Evolutionary conservation across 23 red algal genomes (phyloP).

Genomic region (Cyanidium caldarium): DNA sequence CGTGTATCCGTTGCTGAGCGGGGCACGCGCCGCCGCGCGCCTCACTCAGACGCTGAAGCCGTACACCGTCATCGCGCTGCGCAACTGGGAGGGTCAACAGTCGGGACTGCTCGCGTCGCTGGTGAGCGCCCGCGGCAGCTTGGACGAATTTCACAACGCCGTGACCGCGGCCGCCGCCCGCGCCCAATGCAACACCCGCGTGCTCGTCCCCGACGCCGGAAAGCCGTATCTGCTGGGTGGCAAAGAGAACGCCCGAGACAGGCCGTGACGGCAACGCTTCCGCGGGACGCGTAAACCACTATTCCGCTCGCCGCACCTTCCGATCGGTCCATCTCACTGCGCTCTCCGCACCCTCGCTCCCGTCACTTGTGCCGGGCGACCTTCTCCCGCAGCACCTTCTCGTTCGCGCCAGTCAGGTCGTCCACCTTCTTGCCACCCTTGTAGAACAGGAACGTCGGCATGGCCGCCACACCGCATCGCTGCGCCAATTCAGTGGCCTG

Average conservation of each 20-base stretch:
- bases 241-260: too few species aligned
- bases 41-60: background rate
- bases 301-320: too few species aligned
- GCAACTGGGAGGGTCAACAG: constrained; percentile 4
- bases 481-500: constrained; percentile 40
- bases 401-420: constrained; percentile 58
- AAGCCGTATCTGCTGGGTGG: too few species aligned
- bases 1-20: background rate
- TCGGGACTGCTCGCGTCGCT: background rate
- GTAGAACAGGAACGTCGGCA: constrained; percentile 90
- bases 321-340: too few species aligned
- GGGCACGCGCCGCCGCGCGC: background rate
- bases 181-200: too few species aligned
- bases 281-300: too few species aligned
- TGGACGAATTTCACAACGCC: background rate
- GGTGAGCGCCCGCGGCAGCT: background rate
- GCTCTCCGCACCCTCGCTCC: too few species aligned
- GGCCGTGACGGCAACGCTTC: too few species aligned
- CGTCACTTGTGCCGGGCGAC: constrained; percentile 19
- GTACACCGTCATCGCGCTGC: background rate
- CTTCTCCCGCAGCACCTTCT: background rate
- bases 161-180: background rate
- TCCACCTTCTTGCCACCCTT: constrained; percentile 29
- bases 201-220: too few species aligned
- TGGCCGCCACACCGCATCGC: constrained; percentile 47